Evolutionary conservation across 164 flowering plant species (phyloP).

Genomic region (Macadamia tetraphylla): DNA sequence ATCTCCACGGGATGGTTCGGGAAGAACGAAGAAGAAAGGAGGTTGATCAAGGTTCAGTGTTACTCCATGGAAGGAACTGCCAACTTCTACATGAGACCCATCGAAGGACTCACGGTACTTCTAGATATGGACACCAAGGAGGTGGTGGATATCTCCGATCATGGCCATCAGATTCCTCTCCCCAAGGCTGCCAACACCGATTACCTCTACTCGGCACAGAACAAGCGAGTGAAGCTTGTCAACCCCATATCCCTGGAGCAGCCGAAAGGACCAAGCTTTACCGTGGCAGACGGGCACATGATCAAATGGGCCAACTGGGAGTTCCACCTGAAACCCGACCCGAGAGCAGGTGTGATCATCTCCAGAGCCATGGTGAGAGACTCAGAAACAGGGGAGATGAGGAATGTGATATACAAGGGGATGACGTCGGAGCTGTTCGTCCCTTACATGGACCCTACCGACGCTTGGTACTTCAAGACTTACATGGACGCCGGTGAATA

Average conservation of each 20-base stretch:
- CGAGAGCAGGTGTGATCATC: constrained; percentile 72
- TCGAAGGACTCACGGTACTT: constrained; percentile 78
- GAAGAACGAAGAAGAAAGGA: constrained; percentile 48
- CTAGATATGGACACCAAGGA: constrained; percentile 66
- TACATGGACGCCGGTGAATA: constrained; percentile 98
- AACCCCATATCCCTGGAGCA: constrained; percentile 82
- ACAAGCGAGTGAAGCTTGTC: not conserved
- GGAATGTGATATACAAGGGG: constrained; percentile 88
- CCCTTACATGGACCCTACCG: constrained; percentile 94
- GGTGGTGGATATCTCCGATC: constrained; percentile 58
- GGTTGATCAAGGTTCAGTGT: constrained; percentile 81
- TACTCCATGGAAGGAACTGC: constrained; percentile 58
- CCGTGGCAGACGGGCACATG: constrained; percentile 49
- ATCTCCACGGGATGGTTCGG: constrained; percentile 85
- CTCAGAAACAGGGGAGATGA: constrained; percentile 44
- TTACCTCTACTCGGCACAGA: constrained; percentile 27
- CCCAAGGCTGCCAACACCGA: too few species aligned
- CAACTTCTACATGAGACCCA: constrained; percentile 94
- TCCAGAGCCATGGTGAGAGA: constrained; percentile 67
- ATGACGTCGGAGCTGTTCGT: constrained; percentile 79
- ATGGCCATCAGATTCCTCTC: constrained; percentile 52
- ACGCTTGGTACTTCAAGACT: constrained; percentile 91
- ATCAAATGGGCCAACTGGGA: constrained; percentile 97
- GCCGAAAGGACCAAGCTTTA: constrained; percentile 75
- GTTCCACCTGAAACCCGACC: constrained; percentile 87